These are phyloP conservation scores for Venturia nashicola DNA, from an alignment of 2,329 filamentous ascomycete genomes.

Conservation along the genomic window DNA sequence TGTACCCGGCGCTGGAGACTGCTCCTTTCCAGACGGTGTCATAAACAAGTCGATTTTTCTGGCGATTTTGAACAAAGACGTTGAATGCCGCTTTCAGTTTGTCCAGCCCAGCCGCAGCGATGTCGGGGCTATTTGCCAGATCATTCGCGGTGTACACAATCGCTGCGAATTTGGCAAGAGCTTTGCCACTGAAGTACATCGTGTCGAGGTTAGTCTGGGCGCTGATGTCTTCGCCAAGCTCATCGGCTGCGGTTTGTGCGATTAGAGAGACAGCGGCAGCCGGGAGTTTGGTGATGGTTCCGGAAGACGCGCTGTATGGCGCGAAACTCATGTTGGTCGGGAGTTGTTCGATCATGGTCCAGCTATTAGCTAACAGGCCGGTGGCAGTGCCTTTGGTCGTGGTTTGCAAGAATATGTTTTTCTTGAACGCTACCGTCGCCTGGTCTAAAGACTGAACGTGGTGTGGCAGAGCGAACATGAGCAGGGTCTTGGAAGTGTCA, in stretches of 20 bases:
- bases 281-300: slow-evolving; percentile 27
- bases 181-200: slow-evolving; percentile 82
- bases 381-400: slow-evolving; percentile 75
- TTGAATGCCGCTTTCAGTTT: slow-evolving; percentile 35
- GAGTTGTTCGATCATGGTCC: slow-evolving; percentile 72
- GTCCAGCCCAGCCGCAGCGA: slow-evolving; percentile 36
- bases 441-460: slow-evolving; percentile 65
- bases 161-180: slow-evolving; percentile 26
- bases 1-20: slow-evolving; percentile 59
- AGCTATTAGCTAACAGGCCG: slow-evolving; percentile 57
- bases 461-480: slow-evolving; percentile 85
- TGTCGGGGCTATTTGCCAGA: slow-evolving; percentile 39
- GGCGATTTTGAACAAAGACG: slow-evolving; percentile 32
- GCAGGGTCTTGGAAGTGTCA: slow-evolving; percentile 47
- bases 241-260: slow-evolving; percentile 49
- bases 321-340: slow-evolving; percentile 64
- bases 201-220: slow-evolving; percentile 64
- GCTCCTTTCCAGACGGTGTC: slow-evolving; percentile 63
- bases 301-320: slow-evolving; percentile 53
- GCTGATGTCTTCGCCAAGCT: slow-evolving; percentile 66
- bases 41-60: slow-evolving; percentile 38
- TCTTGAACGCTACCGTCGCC: slow-evolving; percentile 36
- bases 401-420: slow-evolving; percentile 53
- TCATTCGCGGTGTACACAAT: slow-evolving; percentile 36
- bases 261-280: slow-evolving; percentile 42